phyloP scores from a whole-genome alignment of 176 grass and related monocot species.

The Saccharum officinarum region DNA sequence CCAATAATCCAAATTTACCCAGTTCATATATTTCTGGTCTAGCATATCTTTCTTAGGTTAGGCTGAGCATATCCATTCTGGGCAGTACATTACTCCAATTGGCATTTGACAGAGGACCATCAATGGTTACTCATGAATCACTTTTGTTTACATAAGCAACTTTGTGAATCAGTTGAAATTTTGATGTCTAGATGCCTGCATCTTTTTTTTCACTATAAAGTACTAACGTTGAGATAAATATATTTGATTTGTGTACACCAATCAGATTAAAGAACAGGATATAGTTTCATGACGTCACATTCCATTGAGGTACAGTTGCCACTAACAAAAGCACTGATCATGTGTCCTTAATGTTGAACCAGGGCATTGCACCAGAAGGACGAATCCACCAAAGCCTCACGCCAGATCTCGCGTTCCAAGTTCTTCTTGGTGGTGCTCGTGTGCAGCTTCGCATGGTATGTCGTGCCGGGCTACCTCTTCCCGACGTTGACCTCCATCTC shows the following conservation, averaged over 20 bases:
- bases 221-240: not conserved
- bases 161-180: not conserved
- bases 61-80: not conserved
- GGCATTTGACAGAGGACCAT: not conserved
- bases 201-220: not conserved
- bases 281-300: not conserved
- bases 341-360: not conserved
- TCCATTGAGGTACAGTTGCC: not conserved
- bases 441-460: slow-evolving; percentile 78
- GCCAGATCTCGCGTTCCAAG: slow-evolving; percentile 63
- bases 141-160: not conserved
- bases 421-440: slow-evolving; percentile 76
- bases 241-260: not conserved
- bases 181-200: not conserved
- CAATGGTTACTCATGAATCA: not conserved
- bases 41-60: not conserved
- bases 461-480: slow-evolving; percentile 73
- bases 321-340: not conserved
- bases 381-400: slow-evolving; percentile 21
- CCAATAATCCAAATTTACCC: too few species aligned
- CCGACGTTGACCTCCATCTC: slow-evolving; percentile 63
- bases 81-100: not conserved
- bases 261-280: not conserved
- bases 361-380: slow-evolving; percentile 92
- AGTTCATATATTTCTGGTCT: not conserved